phyloP scores from a whole-genome alignment of 2,329 filamentous ascomycete genomes.

The Pyricularia sp. region DNA sequence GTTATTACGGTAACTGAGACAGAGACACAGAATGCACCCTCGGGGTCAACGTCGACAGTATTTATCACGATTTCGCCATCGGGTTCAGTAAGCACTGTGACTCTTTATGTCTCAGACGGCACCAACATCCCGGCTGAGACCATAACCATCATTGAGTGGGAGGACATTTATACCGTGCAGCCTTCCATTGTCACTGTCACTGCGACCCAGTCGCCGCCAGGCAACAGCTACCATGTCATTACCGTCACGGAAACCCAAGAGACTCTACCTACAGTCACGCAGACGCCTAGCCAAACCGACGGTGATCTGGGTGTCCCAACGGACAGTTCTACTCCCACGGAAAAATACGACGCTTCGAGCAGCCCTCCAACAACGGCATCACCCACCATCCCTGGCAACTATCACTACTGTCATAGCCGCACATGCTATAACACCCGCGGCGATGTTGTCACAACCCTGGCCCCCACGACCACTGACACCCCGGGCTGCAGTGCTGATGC shows the following conservation, averaged over 20 bases:
- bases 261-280: not conserved
- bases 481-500: constrained; percentile 11
- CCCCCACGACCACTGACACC: not conserved
- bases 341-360: not conserved
- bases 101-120: not conserved
- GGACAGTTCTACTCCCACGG: not conserved
- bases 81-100: not conserved
- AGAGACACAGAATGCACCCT: not conserved
- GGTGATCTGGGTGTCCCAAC: not conserved
- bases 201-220: not conserved
- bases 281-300: not conserved
- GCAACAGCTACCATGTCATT: not conserved
- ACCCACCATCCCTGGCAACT: not conserved
- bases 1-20: not conserved
- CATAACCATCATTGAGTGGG: not conserved
- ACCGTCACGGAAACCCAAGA: not conserved
- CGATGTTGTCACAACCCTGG: not conserved
- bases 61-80: not conserved
- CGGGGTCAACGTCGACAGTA: not conserved
- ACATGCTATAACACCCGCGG: constrained; percentile 5
- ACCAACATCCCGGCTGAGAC: not conserved
- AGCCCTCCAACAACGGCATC: not conserved
- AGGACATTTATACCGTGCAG: not conserved
- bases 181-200: not conserved
- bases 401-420: constrained; percentile 9